Conservation (phyloP, 164 flowering plant genomes). For the Vitis labrusca region DNA sequence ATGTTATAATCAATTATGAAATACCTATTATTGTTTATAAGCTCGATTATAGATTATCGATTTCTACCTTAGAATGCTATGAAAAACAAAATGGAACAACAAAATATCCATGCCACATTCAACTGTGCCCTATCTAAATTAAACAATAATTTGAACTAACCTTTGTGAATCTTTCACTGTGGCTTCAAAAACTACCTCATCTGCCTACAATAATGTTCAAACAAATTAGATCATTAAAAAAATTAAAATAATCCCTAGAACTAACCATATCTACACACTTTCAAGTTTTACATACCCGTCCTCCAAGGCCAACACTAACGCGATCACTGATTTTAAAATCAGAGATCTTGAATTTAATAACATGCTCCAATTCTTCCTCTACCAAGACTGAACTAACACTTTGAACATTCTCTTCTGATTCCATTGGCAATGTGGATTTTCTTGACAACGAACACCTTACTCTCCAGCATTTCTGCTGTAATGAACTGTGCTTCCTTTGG, state of each 20-base stretch:
- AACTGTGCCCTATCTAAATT: background rate
- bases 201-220: conserved; percentile 50
- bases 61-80: too few species aligned
- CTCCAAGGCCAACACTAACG: conserved; percentile 81
- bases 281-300: conserved; percentile 55
- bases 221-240: conserved; percentile 1
- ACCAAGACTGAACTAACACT: conserved; percentile 11
- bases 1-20: too few species aligned
- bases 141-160: conserved; percentile 34
- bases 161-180: conserved; percentile 64
- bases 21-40: too few species aligned
- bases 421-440: conserved; percentile 25
- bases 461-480: conserved; percentile 9
- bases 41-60: too few species aligned
- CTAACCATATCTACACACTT: background rate
- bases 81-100: too few species aligned
- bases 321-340: conserved; percentile 71
- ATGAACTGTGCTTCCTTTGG: background rate
- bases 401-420: conserved; percentile 33
- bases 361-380: conserved; percentile 65
- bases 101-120: too few species aligned
- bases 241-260: background rate
- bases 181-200: conserved; percentile 91
- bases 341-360: conserved; percentile 67
- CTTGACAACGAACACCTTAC: conserved; percentile 31